These are phyloP conservation scores for Emergomyces orientalis DNA, from an alignment of 2,329 filamentous ascomycete species.

Conservation along the genomic window DNA sequence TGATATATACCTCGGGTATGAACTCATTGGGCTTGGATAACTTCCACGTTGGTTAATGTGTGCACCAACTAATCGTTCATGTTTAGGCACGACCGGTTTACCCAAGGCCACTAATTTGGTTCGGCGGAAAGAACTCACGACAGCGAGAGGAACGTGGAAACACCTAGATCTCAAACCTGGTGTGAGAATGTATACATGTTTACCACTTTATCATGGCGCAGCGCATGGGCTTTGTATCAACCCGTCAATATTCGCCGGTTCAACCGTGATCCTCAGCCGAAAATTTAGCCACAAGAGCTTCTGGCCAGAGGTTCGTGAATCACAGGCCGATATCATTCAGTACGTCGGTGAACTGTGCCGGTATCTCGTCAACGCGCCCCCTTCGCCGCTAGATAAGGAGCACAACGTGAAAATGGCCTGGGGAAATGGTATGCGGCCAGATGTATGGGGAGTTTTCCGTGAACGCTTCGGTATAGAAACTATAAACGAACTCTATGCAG, in stretches of 20 bases:
- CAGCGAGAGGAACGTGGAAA: slow-evolving; percentile 22
- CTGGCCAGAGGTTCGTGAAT: slow-evolving; percentile 39
- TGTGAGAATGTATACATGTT: slow-evolving; percentile 37
- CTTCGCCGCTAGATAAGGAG: slow-evolving; percentile 36
- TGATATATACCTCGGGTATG: slow-evolving; percentile 21
- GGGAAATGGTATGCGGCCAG: slow-evolving; percentile 38
- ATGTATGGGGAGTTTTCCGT: slow-evolving; percentile 34
- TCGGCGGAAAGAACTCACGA: neutral
- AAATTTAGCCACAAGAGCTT: slow-evolving; percentile 41
- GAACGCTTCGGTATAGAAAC: slow-evolving; percentile 31
- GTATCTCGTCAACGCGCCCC: slow-evolving; percentile 39
- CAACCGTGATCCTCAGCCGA: slow-evolving; percentile 37
- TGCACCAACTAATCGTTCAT: neutral
- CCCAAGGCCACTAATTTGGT: slow-evolving; percentile 19
- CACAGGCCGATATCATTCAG: slow-evolving; percentile 35
- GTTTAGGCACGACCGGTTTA: slow-evolving; percentile 16
- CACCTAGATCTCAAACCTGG: slow-evolving; percentile 21
- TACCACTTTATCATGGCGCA: slow-evolving; percentile 44
- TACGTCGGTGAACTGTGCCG: slow-evolving; percentile 43
- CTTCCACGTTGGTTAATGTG: neutral
- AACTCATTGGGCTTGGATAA: neutral
- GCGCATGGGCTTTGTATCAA: slow-evolving; percentile 37
- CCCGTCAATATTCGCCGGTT: slow-evolving; percentile 32
- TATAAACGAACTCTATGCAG: slow-evolving; percentile 34
- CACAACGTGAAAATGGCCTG: slow-evolving; percentile 38